Conservation (phyloP, 345 rosid genomes). For the Crucihimalaya himalaica region DNA sequence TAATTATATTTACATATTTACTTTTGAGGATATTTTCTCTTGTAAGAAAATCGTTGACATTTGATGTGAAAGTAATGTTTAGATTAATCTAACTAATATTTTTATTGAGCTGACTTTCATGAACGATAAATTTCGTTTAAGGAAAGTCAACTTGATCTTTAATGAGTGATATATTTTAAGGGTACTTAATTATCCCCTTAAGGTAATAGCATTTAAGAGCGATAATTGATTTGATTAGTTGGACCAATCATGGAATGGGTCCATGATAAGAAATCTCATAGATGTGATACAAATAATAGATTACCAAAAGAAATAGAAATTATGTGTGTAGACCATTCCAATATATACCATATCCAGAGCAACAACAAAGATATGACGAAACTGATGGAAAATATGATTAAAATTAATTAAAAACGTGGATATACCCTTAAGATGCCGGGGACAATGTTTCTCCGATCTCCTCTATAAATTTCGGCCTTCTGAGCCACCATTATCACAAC, state of each 20-base stretch:
- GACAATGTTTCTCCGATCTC: slow-evolving; percentile 17
- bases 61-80: no score
- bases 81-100: no score
- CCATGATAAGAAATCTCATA: background rate
- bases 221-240: background rate
- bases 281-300: background rate
- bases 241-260: background rate
- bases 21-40: no score
- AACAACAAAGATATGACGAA: background rate
- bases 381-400: background rate
- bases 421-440: slow-evolving; percentile 30
- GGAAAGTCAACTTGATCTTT: no score
- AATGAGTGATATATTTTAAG: background rate
- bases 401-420: background rate
- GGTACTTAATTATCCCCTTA: background rate
- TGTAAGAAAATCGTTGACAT: no score
- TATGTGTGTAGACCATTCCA: background rate
- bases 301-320: background rate
- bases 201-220: no score
- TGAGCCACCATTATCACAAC: background rate
- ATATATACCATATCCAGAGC: background rate
- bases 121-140: no score
- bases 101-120: no score
- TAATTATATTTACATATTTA: no score
- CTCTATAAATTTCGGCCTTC: slow-evolving; percentile 4